A percentile compares a stretch with the other conserved stretches of the same genome.
phyloP scores from a whole-genome alignment of 2,329 filamentous ascomycete genomes.

The Fusarium sp. region DNA sequence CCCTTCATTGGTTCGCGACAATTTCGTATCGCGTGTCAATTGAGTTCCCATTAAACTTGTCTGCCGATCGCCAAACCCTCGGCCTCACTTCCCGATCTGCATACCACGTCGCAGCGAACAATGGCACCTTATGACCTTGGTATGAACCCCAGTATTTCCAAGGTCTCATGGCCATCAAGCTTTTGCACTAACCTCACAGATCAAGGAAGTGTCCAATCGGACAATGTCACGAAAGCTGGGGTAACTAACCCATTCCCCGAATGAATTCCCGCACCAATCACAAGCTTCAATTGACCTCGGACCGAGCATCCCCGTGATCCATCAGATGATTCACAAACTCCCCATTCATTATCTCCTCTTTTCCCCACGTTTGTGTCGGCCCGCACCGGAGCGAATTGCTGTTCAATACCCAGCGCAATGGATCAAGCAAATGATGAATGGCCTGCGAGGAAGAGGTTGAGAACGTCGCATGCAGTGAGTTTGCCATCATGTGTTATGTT shows the following conservation, averaged over 20 bases:
- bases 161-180: conserved; percentile 27
- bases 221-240: conserved; percentile 7
- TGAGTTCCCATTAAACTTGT: neutral
- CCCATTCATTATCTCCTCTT: conserved; percentile 24
- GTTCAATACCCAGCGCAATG: conserved; percentile 32
- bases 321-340: conserved; percentile 20
- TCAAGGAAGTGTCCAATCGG: conserved; percentile 19
- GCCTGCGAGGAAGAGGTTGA: conserved; percentile 54
- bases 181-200: conserved; percentile 22
- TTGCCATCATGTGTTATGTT: neutral
- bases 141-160: neutral
- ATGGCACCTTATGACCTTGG: neutral
- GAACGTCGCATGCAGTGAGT: conserved; percentile 58
- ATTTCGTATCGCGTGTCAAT: neutral
- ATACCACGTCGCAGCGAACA: neutral
- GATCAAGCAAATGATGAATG: conserved; percentile 47
- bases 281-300: conserved; percentile 4
- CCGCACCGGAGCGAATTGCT: conserved; percentile 49
- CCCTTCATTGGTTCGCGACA: neutral
- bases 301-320: conserved; percentile 28
- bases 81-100: neutral
- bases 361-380: conserved; percentile 45
- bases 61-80: neutral
- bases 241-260: neutral
- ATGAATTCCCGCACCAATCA: conserved; percentile 35